Conservation (phyloP, 164 flowering plant species). For the Annona cherimola region DNA sequence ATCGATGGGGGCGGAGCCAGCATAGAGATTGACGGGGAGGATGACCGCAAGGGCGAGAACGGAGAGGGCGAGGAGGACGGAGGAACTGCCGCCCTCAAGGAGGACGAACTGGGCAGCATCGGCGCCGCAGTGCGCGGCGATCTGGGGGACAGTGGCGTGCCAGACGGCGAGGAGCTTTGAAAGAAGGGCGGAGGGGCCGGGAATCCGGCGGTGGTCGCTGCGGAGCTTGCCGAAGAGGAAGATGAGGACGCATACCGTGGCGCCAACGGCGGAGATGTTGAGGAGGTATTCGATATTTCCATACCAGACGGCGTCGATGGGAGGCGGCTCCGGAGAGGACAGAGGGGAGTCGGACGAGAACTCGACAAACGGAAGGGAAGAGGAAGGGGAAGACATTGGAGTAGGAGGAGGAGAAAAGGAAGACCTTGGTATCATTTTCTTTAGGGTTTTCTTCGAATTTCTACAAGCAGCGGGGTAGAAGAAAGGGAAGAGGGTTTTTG, state of each 20-base stretch:
- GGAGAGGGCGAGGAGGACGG: slow-evolving; percentile 43
- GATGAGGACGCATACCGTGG: slow-evolving; percentile 60
- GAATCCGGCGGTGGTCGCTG: slow-evolving; percentile 89
- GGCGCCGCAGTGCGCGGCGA: slow-evolving; percentile 92
- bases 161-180: slow-evolving; percentile 96
- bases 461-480: not conserved
- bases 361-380: not conserved
- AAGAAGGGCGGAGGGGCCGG: slow-evolving; percentile 70
- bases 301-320: slow-evolving; percentile 48
- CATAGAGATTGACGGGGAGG: slow-evolving; percentile 79
- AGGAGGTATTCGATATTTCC: slow-evolving; percentile 91
- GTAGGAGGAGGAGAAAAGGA: not conserved
- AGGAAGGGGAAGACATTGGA: not conserved
- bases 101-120: slow-evolving; percentile 91
- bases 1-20: slow-evolving; percentile 46
- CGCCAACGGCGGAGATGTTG: slow-evolving; percentile 85
- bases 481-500: not conserved
- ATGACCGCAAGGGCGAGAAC: slow-evolving; percentile 38
- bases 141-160: slow-evolving; percentile 89
- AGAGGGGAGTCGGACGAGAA: not conserved
- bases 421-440: not conserved
- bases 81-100: slow-evolving; percentile 90
- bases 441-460: not conserved
- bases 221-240: slow-evolving; percentile 90
- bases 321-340: slow-evolving; percentile 8